phyloP scores from a whole-genome alignment of 2,329 filamentous ascomycete species.

The Paecilomyces sp. region DNA sequence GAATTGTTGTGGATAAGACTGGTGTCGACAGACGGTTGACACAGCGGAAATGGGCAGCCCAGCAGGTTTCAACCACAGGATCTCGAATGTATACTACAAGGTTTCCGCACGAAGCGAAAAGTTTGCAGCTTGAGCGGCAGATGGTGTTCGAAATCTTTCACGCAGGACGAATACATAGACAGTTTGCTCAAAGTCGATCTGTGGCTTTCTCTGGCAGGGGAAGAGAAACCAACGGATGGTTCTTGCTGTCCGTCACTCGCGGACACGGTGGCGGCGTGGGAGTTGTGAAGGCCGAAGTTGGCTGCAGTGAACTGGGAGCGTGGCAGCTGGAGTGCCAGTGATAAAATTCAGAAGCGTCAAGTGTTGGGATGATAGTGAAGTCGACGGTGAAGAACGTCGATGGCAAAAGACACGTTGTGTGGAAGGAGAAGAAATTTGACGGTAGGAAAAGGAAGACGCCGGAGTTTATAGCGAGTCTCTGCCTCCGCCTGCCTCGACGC shows the following conservation, averaged over 20 bases:
- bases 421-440: neutral
- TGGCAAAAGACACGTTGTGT: neutral
- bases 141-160: constrained; percentile 88
- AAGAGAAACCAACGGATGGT: constrained; percentile 25
- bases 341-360: neutral
- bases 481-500: neutral
- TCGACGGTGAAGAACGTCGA: neutral
- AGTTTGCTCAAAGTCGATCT: constrained; percentile 37
- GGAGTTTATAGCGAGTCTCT: neutral
- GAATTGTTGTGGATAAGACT: constrained; percentile 14
- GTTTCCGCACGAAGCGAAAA: constrained; percentile 94
- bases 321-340: neutral
- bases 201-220: constrained; percentile 29
- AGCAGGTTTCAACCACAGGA: constrained; percentile 74
- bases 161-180: constrained; percentile 99
- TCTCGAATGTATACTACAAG: constrained; percentile 80
- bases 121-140: constrained; percentile 91
- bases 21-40: constrained; percentile 8
- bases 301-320: neutral
- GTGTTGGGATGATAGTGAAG: neutral
- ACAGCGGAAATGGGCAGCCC: constrained; percentile 20
- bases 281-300: constrained; percentile 8
- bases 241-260: constrained; percentile 16
- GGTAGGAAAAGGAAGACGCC: neutral
- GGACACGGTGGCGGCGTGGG: constrained; percentile 5